These are phyloP conservation scores for Dacryopinax primogenitus DNA, from an alignment of 768 basidiomycete genomes.

Conservation along the genomic window DNA sequence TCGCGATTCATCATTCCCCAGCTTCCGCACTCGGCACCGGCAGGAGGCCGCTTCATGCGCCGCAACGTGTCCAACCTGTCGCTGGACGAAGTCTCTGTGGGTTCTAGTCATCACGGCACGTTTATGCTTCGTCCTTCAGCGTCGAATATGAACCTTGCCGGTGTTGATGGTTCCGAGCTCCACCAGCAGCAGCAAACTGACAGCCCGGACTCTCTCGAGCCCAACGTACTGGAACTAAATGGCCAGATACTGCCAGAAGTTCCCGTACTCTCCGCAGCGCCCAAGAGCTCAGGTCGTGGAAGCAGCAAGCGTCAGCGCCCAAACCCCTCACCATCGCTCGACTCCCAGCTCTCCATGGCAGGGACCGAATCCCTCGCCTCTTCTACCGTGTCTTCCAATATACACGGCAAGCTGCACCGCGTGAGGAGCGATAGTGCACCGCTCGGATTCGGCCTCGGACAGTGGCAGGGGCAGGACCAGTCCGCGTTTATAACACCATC, in stretches of 20 bases:
- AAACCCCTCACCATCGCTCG: slow-evolving; percentile 22
- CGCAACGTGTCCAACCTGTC: not conserved
- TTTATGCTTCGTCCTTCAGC: not conserved
- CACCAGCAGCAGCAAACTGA: not conserved
- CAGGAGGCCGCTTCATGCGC: not conserved
- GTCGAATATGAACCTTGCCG: not conserved
- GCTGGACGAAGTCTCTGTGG: not conserved
- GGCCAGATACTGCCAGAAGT: not conserved
- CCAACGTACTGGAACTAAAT: not conserved
- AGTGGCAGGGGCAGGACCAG: not conserved
- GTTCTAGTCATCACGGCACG: not conserved
- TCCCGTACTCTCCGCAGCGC: not conserved
- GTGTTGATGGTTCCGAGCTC: not conserved
- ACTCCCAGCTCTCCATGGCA: not conserved
- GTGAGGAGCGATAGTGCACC: slow-evolving; percentile 59
- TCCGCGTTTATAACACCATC: not conserved
- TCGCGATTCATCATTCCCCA: not conserved
- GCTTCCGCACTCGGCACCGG: not conserved
- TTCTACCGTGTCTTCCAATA: slow-evolving; percentile 17
- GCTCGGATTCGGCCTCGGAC: slow-evolving; percentile 37
- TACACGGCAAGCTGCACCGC: slow-evolving; percentile 34
- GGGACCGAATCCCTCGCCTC: slow-evolving; percentile 6
- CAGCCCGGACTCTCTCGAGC: not conserved
- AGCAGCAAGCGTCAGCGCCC: slow-evolving; percentile 42
- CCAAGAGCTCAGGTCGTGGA: not conserved